phyloP scores from a whole-genome alignment of 768 basidiomycete species.

The Pleurotus tuber-regium region DNA sequence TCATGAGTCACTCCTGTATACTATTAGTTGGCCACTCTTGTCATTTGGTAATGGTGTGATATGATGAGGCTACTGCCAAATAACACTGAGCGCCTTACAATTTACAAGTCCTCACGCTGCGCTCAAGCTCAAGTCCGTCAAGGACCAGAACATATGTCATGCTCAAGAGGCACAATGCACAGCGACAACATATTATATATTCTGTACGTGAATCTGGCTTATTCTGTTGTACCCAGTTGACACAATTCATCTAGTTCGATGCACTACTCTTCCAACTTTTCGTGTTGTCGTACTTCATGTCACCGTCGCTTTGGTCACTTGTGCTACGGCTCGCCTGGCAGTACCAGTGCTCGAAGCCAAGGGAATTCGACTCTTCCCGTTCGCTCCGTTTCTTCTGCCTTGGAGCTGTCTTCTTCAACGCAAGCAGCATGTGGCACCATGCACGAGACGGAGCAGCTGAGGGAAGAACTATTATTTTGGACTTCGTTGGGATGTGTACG shows the following conservation, averaged over 20 bases:
- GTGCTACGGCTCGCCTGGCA: slow-evolving; percentile 57
- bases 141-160: slow-evolving; percentile 40
- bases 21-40: too few species aligned
- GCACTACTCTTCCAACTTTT: slow-evolving; percentile 69
- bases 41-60: too few species aligned
- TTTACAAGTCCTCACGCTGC: neutral
- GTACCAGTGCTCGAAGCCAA: slow-evolving; percentile 62
- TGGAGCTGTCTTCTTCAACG: slow-evolving; percentile 57
- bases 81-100: neutral
- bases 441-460: slow-evolving; percentile 47
- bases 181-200: slow-evolving; percentile 68
- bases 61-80: slow-evolving; percentile 3
- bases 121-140: neutral
- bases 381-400: slow-evolving; percentile 70
- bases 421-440: slow-evolving; percentile 62
- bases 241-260: slow-evolving; percentile 52
- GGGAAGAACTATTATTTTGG: slow-evolving; percentile 65
- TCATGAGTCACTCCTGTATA: too few species aligned
- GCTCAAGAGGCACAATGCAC: slow-evolving; percentile 61
- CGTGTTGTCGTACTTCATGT: slow-evolving; percentile 73
- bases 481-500: slow-evolving; percentile 78
- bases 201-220: slow-evolving; percentile 43
- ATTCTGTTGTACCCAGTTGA: slow-evolving; percentile 6
- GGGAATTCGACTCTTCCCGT: slow-evolving; percentile 60
- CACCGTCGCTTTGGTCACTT: slow-evolving; percentile 60